These are phyloP conservation scores for Neonectria coccinea DNA, from an alignment of 2,329 filamentous ascomycete species.

Conservation along the genomic window DNA sequence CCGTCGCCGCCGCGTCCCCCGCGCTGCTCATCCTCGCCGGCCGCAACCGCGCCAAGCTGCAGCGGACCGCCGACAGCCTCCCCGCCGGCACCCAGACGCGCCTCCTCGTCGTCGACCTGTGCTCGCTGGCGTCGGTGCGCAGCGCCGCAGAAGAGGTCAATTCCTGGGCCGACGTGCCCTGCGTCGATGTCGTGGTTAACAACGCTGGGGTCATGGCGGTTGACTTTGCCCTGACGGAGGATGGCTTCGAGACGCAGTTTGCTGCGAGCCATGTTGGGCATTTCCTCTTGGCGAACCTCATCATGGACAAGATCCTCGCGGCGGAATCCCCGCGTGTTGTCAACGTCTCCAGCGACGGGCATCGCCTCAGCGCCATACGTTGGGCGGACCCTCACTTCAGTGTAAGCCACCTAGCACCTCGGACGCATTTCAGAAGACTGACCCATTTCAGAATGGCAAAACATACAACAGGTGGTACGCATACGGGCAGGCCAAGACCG, in stretches of 20 bases:
- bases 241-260: conserved; percentile 58
- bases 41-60: conserved; percentile 55
- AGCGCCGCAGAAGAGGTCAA: conserved; percentile 53
- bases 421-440: conserved; percentile 2
- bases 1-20: conserved; percentile 50
- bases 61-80: conserved; percentile 52
- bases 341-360: conserved; percentile 53
- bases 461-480: conserved; percentile 48
- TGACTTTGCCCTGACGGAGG: conserved; percentile 45
- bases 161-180: conserved; percentile 47
- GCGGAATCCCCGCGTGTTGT: conserved; percentile 53
- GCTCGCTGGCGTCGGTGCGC: conserved; percentile 55
- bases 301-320: conserved; percentile 57
- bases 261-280: conserved; percentile 60
- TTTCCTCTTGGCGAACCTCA: conserved; percentile 59
- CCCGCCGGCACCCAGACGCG: conserved; percentile 47
- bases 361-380: conserved; percentile 48
- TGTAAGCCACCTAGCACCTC: conserved; percentile 32
- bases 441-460: conserved; percentile 46
- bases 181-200: conserved; percentile 57
- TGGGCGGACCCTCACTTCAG: conserved; percentile 50
- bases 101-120: conserved; percentile 54
- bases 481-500: conserved; percentile 56
- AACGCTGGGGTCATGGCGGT: conserved; percentile 58
- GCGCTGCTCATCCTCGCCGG: conserved; percentile 59